Evolutionary conservation across 106 monocot genomes (phyloP), one percentile per base, ranked within the genome.

Genomic region (Chionographis japonica): DNA sequence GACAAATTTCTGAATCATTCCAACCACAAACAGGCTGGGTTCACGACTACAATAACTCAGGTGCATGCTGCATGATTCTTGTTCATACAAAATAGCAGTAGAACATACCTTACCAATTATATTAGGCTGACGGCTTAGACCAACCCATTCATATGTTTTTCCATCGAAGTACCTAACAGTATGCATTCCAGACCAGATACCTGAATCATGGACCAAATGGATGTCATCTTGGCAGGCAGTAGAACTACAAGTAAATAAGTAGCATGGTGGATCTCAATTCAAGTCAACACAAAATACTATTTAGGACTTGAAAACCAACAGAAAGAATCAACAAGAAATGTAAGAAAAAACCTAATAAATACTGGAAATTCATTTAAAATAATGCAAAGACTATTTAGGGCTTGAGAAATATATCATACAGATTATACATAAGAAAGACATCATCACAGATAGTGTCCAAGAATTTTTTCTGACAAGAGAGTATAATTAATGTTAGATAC

Each of bases 101-200:
- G n/a, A 69, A 75, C 85, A 74, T 87, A 92, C 95, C 92, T 97
- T 97, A 86, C 86, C 86, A 72, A 92, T 81, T 63, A 97, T 92
- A 77, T 87, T 97, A 36, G 95, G 95, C 56, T 97, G 95, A 27
- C 86, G 89, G 50, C 95, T 97, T 78, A 97, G 60, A 60, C 95
- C 92, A 78, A 97, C 95, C 95, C 95, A 97, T 65, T 92, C 86
- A 70, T 97, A 97, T 27, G 95, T 92, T 72, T 92, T 97, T 16
- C 86, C 95, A 84, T 97, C 95, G 60, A 95, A 95, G 61, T 95
- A 95, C 54, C 92, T 77, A 58, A 95, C 95, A 42, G 89, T 95
- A 50, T 60, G 70, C 95, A 95, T 95, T 74, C 95, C 95, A 42
- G 92, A 84, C 95, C 95, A 95, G 60, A 95, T 95, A 66, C 95